Evolutionary conservation across 2,329 filamentous ascomycete genomes (phyloP).

Genomic region (Aspergillus thermomutatus): DNA sequence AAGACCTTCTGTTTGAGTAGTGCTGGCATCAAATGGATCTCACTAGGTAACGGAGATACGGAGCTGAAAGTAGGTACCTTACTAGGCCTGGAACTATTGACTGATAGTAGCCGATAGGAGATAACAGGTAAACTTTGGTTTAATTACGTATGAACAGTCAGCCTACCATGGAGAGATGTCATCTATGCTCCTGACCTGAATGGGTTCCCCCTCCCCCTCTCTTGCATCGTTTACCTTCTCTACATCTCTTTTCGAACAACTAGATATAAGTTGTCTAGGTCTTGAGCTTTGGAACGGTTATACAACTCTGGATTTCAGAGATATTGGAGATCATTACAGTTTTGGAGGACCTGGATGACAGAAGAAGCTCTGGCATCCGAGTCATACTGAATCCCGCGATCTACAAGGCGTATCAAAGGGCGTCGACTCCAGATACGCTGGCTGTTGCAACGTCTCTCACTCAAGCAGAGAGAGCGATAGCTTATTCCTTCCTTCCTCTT

Average conservation of each 20-base stretch:
- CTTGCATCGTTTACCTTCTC: constrained; percentile 10
- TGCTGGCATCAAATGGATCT: too few species aligned
- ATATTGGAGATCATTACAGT: neutral
- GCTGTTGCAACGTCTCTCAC: neutral
- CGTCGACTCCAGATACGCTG: constrained; percentile 4
- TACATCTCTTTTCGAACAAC: constrained; percentile 2
- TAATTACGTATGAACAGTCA: constrained; percentile 9
- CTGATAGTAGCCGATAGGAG: constrained; percentile 6
- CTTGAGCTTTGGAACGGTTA: neutral
- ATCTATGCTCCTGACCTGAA: constrained; percentile 24
- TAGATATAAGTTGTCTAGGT: too few species aligned
- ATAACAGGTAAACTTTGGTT: constrained; percentile 5
- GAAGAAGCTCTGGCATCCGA: neutral
- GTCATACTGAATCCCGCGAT: neutral
- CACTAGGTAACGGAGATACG: neutral
- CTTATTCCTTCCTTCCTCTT: neutral
- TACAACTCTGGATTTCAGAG: neutral
- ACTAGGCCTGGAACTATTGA: neutral
- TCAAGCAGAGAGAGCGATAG: neutral
- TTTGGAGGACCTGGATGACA: neutral
- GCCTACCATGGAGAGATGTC: constrained; percentile 16
- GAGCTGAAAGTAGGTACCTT: neutral
- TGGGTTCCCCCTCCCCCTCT: constrained; percentile 14
- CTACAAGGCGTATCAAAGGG: constrained; percentile 2
- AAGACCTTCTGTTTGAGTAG: neutral